phyloP scores from a whole-genome alignment of 1,139 yeast genomes.

The Wickerhamomyces sp. region DNA sequence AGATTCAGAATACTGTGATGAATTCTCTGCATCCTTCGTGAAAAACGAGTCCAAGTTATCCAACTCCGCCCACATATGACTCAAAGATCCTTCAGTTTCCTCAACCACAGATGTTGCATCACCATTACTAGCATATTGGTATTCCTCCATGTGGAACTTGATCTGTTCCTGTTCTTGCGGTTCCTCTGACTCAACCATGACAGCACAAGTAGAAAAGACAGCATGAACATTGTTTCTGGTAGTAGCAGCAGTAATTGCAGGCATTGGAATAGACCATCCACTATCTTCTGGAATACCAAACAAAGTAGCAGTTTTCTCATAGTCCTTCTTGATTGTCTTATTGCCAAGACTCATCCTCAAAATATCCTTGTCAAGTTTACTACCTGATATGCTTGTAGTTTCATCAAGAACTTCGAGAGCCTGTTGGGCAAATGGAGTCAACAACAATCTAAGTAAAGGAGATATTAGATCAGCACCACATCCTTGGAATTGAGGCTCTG shows the following conservation, averaged over 20 bases:
- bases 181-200: conserved; percentile 24
- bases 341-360: conserved; percentile 89
- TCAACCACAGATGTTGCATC: conserved; percentile 46
- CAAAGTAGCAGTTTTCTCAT: conserved; percentile 80
- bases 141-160: conserved; percentile 67
- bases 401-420: conserved; percentile 90
- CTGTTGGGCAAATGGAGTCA: conserved; percentile 83
- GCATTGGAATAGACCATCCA: conserved; percentile 98
- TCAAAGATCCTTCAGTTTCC: conserved; percentile 61
- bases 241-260: conserved; percentile 80
- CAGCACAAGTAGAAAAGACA: conserved; percentile 77
- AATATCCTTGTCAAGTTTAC: conserved; percentile 86
- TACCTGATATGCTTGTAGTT: conserved; percentile 80
- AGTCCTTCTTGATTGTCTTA: conserved; percentile 68
- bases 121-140: conserved; percentile 39
- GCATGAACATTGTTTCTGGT: conserved; percentile 94
- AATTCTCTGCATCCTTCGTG: conserved; percentile 50
- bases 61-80: conserved; percentile 95
- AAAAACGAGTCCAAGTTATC: conserved; percentile 92
- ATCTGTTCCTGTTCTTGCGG: conserved; percentile 37
- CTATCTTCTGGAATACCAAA: conserved; percentile 96
- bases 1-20: conserved; percentile 20
- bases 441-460: conserved; percentile 74
- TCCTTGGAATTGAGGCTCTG: conserved; percentile 75
- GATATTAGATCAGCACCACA: conserved; percentile 94